Conservation (phyloP, 352 stramenopile genomes). For the Pythium apleroticum region DNA sequence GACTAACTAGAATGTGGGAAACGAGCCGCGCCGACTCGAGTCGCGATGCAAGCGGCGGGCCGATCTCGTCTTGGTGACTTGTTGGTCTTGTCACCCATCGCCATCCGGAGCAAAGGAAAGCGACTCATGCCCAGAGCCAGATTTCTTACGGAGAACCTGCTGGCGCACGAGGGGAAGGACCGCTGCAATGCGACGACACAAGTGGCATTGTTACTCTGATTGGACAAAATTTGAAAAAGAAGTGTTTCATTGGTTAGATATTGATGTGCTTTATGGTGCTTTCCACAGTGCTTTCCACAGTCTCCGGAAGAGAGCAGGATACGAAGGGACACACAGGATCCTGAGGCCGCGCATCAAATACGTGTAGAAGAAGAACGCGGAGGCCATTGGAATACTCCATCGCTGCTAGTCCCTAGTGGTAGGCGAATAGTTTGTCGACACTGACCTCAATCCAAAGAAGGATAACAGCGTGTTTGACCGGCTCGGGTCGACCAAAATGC, state of each 20-base stretch:
- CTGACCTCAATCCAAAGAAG: background rate
- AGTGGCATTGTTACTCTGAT: background rate
- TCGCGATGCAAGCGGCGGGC: no score
- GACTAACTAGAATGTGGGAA: background rate
- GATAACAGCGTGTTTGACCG: background rate
- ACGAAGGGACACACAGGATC: background rate
- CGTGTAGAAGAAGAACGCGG: no score
- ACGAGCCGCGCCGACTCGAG: background rate
- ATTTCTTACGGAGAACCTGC: slow-evolving; percentile 16
- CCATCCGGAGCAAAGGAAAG: slow-evolving; percentile 4
- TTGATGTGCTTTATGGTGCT: no score
- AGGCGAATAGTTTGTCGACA: no score
- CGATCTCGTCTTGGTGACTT: slow-evolving; percentile 1
- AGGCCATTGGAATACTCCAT: no score
- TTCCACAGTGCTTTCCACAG: no score
- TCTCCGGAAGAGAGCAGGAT: background rate
- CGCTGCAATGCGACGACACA: slow-evolving; percentile 20
- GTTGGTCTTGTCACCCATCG: background rate
- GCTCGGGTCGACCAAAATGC: background rate
- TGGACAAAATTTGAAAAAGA: slow-evolving; percentile 8
- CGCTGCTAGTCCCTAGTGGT: no score
- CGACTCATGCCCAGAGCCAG: slow-evolving; percentile 20
- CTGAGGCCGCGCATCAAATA: background rate
- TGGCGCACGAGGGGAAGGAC: slow-evolving; percentile 4
- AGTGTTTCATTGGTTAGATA: slow-evolving; percentile 1